These are phyloP conservation scores for Epicoccum sorghinum DNA, from an alignment of 2,329 filamentous ascomycete species.

Conservation along the genomic window DNA sequence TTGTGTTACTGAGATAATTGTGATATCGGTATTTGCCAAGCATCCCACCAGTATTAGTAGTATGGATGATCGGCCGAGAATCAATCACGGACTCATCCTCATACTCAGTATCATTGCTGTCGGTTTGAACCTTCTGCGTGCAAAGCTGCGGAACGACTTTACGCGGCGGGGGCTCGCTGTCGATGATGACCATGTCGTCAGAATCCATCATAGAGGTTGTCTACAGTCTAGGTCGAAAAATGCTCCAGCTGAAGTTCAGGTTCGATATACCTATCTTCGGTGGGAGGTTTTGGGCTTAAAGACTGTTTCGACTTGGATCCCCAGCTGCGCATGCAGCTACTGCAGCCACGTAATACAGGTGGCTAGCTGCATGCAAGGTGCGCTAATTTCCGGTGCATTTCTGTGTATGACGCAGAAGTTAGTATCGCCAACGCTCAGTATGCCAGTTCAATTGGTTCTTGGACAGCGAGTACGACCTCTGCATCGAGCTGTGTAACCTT, in stretches of 20 bases:
- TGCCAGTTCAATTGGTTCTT: too few species aligned
- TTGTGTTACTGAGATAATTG: slow-evolving; percentile 2
- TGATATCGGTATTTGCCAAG: slow-evolving; percentile 1
- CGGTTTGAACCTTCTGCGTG: not conserved
- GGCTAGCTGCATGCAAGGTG: too few species aligned
- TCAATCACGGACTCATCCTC: not conserved
- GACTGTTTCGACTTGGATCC: too few species aligned
- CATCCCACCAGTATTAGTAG: not conserved
- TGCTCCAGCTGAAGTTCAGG: not conserved
- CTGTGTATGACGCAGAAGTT: too few species aligned
- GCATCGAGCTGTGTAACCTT: too few species aligned
- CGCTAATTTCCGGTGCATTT: too few species aligned
- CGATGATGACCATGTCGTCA: slow-evolving; percentile 25
- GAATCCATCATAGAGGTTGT: slow-evolving; percentile 8
- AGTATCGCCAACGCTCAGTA: too few species aligned
- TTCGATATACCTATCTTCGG: not conserved
- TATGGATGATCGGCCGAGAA: not conserved
- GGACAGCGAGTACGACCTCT: too few species aligned
- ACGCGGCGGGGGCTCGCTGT: not conserved
- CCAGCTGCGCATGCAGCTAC: too few species aligned
- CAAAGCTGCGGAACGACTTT: not conserved
- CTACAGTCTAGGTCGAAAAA: not conserved
- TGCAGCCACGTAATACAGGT: too few species aligned
- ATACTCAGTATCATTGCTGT: not conserved
- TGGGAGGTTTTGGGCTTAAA: too few species aligned